Evolutionary conservation across 805 yeast genomes (phyloP), one percentile per base, ranked within the genome.

Genomic region (Limtongozyma cylindracea): DNA sequence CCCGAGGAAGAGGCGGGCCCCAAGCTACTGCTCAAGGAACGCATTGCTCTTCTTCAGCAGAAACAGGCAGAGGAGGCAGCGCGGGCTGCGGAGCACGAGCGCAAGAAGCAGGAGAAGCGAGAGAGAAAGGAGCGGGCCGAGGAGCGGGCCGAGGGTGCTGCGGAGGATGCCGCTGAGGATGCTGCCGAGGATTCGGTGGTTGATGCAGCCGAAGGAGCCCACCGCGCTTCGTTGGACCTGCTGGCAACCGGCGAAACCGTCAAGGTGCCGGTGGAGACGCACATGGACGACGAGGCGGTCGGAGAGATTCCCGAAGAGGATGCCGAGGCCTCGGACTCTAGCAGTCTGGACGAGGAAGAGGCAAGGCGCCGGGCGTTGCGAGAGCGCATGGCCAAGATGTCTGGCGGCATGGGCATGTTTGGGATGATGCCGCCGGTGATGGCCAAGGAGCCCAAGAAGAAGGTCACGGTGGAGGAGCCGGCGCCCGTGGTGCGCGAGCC

Each of bases 381-480:
- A 11, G 94, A 74, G 30, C 61, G 95, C 28, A 84, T 84, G 94
- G 96, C 98, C n/a, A 76, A 70, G 34, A 58, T 84, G 11, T 73
- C 95, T 1, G 91, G 93, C 11, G 80, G 80, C 4, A 58, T 72
- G 47, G 70, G 74, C 26, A 61, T 73, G 67, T 58, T 67, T 43
- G 82, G 80, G 20, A 62, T 62, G 70, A 56, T 61, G 52, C 33
- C 57, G 28, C 37, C 50, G 6, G 6, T 13, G 15, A 6, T 6
- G 15, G 6, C 15, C 15, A 6, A 13, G 15, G 15, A 13, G 15
- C 15, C 15, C 15, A 6, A 13, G 15, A 5, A 5, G 6, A 6
- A 13, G 15, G 15, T 5, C 5, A 13, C 5, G 15, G 6, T 5
- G 6, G 6, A 13, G 6, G 15, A 5, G 6, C 15, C 6, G 6